Evolutionary conservation across 2,329 filamentous ascomycete genomes (phyloP).

Genomic region (Dothistroma septosporum): DNA sequence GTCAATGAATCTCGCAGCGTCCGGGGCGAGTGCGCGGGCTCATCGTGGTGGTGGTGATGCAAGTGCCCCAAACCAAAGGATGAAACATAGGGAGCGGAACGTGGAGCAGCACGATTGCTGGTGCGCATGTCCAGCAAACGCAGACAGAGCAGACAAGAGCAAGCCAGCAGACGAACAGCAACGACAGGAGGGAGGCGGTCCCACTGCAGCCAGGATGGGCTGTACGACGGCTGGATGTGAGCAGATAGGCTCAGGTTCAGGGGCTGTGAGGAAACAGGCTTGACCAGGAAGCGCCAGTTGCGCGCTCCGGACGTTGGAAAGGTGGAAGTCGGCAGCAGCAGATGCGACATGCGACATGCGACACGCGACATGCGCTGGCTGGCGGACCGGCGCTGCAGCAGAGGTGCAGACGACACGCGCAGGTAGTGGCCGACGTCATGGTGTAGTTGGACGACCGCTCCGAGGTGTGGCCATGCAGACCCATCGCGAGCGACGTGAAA

Average conservation of each 20-base stretch:
- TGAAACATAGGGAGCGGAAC: slow-evolving; percentile 17
- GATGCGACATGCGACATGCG: slow-evolving; percentile 16
- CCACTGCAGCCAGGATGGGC: slow-evolving; percentile 21
- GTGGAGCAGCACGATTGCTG: slow-evolving; percentile 18
- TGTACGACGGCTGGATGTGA: slow-evolving; percentile 22
- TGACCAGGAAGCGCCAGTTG: slow-evolving; percentile 13
- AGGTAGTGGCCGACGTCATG: slow-evolving; percentile 4
- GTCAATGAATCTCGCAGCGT: slow-evolving; percentile 22
- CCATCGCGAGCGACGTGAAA: background rate
- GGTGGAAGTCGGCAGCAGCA: slow-evolving; percentile 9
- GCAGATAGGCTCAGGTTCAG: slow-evolving; percentile 25
- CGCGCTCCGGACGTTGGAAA: slow-evolving; percentile 9
- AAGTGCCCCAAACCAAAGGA: slow-evolving; percentile 13
- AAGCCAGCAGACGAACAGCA: slow-evolving; percentile 7
- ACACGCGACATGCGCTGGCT: slow-evolving; percentile 17
- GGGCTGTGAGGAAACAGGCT: slow-evolving; percentile 18
- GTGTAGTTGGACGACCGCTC: background rate
- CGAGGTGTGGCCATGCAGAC: background rate
- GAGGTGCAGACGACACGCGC: slow-evolving; percentile 5
- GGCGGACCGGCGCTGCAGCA: slow-evolving; percentile 2
- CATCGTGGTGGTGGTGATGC: slow-evolving; percentile 21
- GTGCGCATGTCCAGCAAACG: slow-evolving; percentile 17
- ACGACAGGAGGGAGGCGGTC: slow-evolving; percentile 21
- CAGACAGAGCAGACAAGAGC: slow-evolving; percentile 7
- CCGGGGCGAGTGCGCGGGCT: slow-evolving; percentile 16